Conservation (phyloP, 495 filamentous ascomycete genomes). For the Polyplosphaeria fusca region DNA sequence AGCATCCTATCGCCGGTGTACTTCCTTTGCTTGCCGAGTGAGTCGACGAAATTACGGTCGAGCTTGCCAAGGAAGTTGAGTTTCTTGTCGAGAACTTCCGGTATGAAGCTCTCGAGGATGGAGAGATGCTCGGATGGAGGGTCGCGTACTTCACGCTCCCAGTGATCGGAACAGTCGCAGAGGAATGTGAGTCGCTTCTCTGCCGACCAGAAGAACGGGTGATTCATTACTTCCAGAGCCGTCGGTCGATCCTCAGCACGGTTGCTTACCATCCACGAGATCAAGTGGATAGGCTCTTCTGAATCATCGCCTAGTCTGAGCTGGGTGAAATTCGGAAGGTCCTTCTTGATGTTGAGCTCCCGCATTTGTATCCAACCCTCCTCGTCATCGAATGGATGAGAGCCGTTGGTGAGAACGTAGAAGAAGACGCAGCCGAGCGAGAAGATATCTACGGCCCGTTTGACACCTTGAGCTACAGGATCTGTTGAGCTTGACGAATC, state of each 20-base stretch:
- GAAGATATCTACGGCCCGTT: slow-evolving; percentile 94
- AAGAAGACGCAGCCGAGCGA: slow-evolving; percentile 94
- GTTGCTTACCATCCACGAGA: slow-evolving; percentile 74
- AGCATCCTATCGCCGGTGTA: slow-evolving; percentile 80
- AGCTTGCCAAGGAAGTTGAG: slow-evolving; percentile 74
- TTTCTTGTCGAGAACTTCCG: slow-evolving; percentile 49
- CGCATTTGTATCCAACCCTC: slow-evolving; percentile 78
- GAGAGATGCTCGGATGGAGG: slow-evolving; percentile 65
- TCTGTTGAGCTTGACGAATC: slow-evolving; percentile 37
- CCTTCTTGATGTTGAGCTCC: slow-evolving; percentile 93
- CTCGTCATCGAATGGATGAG: slow-evolving; percentile 91
- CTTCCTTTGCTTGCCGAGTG: slow-evolving; percentile 89
- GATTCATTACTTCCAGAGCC: slow-evolving; percentile 72
- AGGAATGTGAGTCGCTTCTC: slow-evolving; percentile 88
- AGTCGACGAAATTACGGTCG: slow-evolving; percentile 77
- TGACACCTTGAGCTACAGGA: slow-evolving; percentile 59
- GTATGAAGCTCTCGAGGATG: slow-evolving; percentile 58
- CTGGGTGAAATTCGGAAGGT: slow-evolving; percentile 66
- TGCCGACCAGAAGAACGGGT: slow-evolving; percentile 93
- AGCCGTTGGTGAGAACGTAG: slow-evolving; percentile 86
- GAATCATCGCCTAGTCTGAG: slow-evolving; percentile 77
- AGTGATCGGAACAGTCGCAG: slow-evolving; percentile 90
- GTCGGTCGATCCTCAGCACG: slow-evolving; percentile 66
- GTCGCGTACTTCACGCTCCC: slow-evolving; percentile 84
- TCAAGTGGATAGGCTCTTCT: slow-evolving; percentile 80